phyloP scores from a whole-genome alignment of 78 protist genomes.

The Dictyostelium citrinum region DNA sequence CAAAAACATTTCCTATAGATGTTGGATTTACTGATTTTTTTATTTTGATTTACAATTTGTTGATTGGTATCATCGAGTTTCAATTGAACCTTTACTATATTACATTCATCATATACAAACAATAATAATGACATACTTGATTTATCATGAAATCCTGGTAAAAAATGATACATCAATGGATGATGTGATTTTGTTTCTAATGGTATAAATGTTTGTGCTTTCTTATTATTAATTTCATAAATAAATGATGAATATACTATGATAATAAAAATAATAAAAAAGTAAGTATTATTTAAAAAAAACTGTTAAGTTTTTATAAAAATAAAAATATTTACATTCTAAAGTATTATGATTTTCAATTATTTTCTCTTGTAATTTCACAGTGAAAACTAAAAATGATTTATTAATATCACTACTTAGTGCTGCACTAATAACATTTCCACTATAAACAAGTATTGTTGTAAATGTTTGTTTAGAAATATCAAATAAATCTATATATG shows the following conservation, averaged over 20 bases:
- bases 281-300: neutral
- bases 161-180: slow-evolving; percentile 32
- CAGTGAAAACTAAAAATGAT: slow-evolving; percentile 58
- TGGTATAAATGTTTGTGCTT: neutral
- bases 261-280: neutral
- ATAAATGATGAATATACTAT: slow-evolving; percentile 63
- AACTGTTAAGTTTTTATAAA: neutral
- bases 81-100: slow-evolving; percentile 22
- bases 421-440: slow-evolving; percentile 32
- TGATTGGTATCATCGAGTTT: slow-evolving; percentile 8
- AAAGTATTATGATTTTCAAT: slow-evolving; percentile 4
- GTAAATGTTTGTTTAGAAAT: slow-evolving; percentile 7
- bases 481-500: slow-evolving; percentile 59
- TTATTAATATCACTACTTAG: slow-evolving; percentile 23
- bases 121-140: neutral
- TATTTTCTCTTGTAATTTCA: slow-evolving; percentile 39
- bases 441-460: neutral
- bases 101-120: slow-evolving; percentile 33
- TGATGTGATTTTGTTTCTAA: slow-evolving; percentile 19
- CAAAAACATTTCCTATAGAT: slow-evolving; percentile 37
- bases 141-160: slow-evolving; percentile 30
- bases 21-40: neutral
- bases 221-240: slow-evolving; percentile 33
- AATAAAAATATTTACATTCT: slow-evolving; percentile 6
- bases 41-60: neutral